Conservation (phyloP, 352 stramenopile species). For the Pythium sukuiense region DNA sequence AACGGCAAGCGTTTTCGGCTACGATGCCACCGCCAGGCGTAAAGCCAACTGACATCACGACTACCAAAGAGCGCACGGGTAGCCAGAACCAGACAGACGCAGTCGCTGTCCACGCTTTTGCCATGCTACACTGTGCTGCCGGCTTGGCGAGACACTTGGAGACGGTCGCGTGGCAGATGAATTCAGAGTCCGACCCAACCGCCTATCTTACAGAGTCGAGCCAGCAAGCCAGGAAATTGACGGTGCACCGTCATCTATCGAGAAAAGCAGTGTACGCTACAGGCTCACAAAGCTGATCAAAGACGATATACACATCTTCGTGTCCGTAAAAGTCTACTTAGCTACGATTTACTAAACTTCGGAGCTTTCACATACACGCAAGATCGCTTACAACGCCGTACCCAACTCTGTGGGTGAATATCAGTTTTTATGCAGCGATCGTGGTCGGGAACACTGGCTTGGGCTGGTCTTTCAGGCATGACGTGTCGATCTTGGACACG, state of each 20-base stretch:
- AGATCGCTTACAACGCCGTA: no score
- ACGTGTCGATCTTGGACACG: slow-evolving; percentile 26
- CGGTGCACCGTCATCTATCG: no score
- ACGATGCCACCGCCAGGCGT: background rate
- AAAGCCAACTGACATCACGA: background rate
- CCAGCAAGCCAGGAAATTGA: no score
- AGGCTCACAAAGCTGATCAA: no score
- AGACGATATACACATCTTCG: no score
- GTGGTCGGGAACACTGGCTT: slow-evolving; percentile 2
- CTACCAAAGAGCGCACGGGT: background rate
- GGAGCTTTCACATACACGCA: no score
- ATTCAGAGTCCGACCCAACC: no score
- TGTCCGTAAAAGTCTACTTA: no score
- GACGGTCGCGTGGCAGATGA: slow-evolving; percentile 16
- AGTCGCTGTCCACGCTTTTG: slow-evolving; percentile 16
- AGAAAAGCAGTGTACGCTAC: no score
- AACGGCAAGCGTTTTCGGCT: slow-evolving; percentile 1
- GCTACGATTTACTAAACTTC: no score
- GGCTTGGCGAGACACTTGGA: slow-evolving; percentile 16
- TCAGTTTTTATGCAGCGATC: background rate
- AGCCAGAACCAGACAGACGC: background rate
- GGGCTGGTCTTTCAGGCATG: slow-evolving; percentile 25
- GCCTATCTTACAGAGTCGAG: no score
- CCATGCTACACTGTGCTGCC: slow-evolving; percentile 19
- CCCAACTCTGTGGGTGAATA: no score